phyloP scores from a whole-genome alignment of 2,329 filamentous ascomycete species.

The Ceratocystis destructans region DNA sequence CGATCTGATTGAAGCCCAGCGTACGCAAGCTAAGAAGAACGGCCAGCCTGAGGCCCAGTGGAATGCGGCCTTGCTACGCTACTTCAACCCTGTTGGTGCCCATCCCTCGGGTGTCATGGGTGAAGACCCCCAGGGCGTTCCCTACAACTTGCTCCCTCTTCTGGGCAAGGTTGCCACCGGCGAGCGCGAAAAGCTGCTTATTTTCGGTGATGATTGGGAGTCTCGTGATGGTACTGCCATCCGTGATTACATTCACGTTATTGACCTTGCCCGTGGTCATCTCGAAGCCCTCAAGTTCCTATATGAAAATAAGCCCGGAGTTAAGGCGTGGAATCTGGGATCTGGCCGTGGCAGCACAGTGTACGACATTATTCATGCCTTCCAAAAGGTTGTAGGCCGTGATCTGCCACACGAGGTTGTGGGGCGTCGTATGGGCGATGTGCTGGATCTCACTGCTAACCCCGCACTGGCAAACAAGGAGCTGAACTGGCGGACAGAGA shows the following conservation, averaged over 20 bases:
- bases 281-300: constrained; percentile 83
- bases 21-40: constrained; percentile 66
- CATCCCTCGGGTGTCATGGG: constrained; percentile 96
- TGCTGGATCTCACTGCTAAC: constrained; percentile 88
- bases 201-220: constrained; percentile 88
- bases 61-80: constrained; percentile 86
- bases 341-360: constrained; percentile 91
- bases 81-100: constrained; percentile 94
- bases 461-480: constrained; percentile 76
- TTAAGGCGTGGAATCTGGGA: constrained; percentile 92
- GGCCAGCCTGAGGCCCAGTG: constrained; percentile 67
- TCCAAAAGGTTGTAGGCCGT: constrained; percentile 72
- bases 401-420: constrained; percentile 79
- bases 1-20: constrained; percentile 77
- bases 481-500: constrained; percentile 81
- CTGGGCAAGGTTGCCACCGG: constrained; percentile 93
- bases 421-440: constrained; percentile 70
- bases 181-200: constrained; percentile 81
- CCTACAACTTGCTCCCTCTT: constrained; percentile 88
- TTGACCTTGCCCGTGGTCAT: constrained; percentile 78
- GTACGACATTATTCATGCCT: constrained; percentile 93
- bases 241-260: constrained; percentile 94
- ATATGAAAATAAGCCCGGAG: constrained; percentile 67
- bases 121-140: constrained; percentile 89
- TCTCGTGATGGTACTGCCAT: constrained; percentile 88